phyloP scores from a whole-genome alignment of 768 basidiomycete species.

The Trametes meyenii region DNA sequence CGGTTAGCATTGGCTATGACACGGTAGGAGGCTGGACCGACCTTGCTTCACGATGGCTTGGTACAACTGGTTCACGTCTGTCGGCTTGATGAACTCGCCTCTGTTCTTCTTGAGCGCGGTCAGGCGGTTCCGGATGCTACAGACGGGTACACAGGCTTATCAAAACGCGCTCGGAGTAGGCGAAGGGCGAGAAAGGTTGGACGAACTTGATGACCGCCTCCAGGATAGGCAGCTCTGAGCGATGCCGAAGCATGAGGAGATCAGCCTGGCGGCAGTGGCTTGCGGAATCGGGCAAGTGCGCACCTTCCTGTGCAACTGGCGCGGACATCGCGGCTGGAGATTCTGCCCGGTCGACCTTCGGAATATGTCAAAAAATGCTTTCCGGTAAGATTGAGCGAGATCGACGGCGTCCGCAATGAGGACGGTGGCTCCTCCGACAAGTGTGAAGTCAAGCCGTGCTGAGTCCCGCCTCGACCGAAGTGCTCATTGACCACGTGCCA shows the following conservation, averaged over 20 bases:
- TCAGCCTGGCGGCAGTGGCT: conserved; percentile 25
- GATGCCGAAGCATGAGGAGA: conserved; percentile 28
- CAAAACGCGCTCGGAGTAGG: neutral
- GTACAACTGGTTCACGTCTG: conserved; percentile 93
- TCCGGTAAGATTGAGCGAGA: neutral
- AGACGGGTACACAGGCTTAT: conserved; percentile 19
- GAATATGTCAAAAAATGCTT: neutral
- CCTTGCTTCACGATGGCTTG: conserved; percentile 93
- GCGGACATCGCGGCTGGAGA: conserved; percentile 51
- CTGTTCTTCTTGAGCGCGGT: conserved; percentile 94
- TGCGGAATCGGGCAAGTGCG: conserved; percentile 28
- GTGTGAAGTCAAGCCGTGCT: neutral
- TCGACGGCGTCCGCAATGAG: conserved; percentile 6
- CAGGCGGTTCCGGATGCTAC: conserved; percentile 91
- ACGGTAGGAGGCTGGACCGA: conserved; percentile 36
- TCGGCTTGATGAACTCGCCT: conserved; percentile 88
- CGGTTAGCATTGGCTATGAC: neutral
- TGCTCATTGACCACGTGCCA: conserved; percentile 18
- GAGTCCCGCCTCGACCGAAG: neutral
- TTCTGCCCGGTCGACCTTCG: neutral
- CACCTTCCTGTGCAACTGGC: conserved; percentile 82
- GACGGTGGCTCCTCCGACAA: conserved; percentile 15
- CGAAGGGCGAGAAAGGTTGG: conserved; percentile 27
- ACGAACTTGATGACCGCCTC: conserved; percentile 89
- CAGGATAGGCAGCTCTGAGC: conserved; percentile 86